Evolutionary conservation across 441 rosid species (phyloP), one percentile per base, ranked within the genome.

Genomic region (Melastoma candidum): DNA sequence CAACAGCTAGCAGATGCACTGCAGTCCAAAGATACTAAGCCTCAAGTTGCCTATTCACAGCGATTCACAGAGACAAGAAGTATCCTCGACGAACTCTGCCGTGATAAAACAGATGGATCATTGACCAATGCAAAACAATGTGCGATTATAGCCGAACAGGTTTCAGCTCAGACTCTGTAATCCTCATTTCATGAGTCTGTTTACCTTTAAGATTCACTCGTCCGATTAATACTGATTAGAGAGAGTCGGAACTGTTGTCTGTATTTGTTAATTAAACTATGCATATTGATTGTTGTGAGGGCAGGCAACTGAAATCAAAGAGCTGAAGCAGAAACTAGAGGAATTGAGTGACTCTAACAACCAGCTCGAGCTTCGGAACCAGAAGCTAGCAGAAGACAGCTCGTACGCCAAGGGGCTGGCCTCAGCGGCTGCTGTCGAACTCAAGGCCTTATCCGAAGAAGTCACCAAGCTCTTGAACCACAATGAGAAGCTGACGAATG

Each of bases 351-450:
- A 83, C 36, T 61, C 74, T 27, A 83, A 84, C 71, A 81, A 81
- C 26, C 84, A 74, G 60, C 73, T 83, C 51, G 95, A 84, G 72
- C 68, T 65, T 48, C 70, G 60, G 61, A 88, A 88, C 69, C 73
- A 76, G 64, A 88, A 83, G 68, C 77, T 88, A 39, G 87, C 88
- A 2, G 98, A 88, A 41, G 98, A 93, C 68, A 84, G 98, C 68
- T 81, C 90, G 10, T 93, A 88, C 11, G 97, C 98, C 3, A 88
- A 93, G 78, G 97, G 78, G 51, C 83, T 93, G 63, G 98, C 98
- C 62, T 88, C 95, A 43, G 97, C 98, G 26, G 98, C 98, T 59
- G 96, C 95, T 10, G 84, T 82, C 32, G 97, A 93, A 73, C 98
- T 93, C 51, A 93, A 88, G 74, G 98, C 95, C 69, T 73, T 93